Evolutionary conservation across 257 asterid genomes (phyloP), one percentile per base, ranked within the genome.

Genomic region (Thymus quinquecostatus): DNA sequence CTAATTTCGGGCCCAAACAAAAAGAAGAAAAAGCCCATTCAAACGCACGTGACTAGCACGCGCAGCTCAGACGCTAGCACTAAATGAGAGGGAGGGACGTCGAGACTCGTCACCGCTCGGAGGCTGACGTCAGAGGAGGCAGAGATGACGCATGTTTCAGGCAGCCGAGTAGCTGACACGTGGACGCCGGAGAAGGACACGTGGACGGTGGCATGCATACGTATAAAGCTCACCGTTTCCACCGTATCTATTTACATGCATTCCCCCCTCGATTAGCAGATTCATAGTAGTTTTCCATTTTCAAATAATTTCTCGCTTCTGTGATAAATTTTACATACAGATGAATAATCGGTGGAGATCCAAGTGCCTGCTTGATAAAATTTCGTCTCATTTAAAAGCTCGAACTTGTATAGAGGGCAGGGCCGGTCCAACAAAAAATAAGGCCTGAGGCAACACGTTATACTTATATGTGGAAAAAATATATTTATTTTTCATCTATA

Each of bases 11-110:
- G 71, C 76, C 41, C 5, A 21, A 21, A 21, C 6, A 34, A n/a
- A 2, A 38, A 10, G 38, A 13, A 4, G 8, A 14, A 40, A 36
- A 27, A 45, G 78, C 64, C 83, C 75, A 79, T 21, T 21, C 40
- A 58, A 6, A 13, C 11, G 7, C 53, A 61, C 55, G 43, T 14
- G 57, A 40, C n/a, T 68, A 1, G 5, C 47, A 61, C 32, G n/a
- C 28, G 43, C 69, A 34, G 21, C 60, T 10, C 38, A 58, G 9
- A 32, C 33, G n/a, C 21, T 10, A 51, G n/a, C n/a, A 8, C 5
- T 51, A 64, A 30, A 4, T 3, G n/a, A 40, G 7, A 21, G 34
- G 27, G 32, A 60, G 13, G 40, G 53, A 62, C 10, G 40, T 28
- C 6, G 53, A 11, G 63, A 38, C 38, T 56, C 64, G 64, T 4